These are phyloP conservation scores for Sporobolomyces phaffii DNA, from an alignment of 768 basidiomycete species.

Conservation along the genomic window DNA sequence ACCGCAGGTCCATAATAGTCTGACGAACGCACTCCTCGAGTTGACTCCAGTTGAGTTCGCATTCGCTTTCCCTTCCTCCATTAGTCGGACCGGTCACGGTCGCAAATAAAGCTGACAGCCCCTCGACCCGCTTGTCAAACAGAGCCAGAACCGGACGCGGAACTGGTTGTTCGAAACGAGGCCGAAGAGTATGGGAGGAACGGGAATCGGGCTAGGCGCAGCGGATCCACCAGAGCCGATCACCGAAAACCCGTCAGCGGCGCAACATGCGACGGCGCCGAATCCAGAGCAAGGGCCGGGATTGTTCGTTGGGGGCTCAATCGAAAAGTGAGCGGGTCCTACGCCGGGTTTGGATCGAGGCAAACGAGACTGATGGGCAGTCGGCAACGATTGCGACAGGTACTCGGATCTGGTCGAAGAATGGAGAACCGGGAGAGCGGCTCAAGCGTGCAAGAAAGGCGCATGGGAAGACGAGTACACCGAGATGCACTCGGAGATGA, in stretches of 20 bases:
- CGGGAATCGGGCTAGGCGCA: slow-evolving; percentile 24
- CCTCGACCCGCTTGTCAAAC: background rate
- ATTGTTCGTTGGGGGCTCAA: background rate
- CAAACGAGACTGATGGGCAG: background rate
- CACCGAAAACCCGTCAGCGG: background rate
- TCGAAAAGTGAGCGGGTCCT: slow-evolving; percentile 7
- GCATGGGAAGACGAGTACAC: slow-evolving; percentile 29
- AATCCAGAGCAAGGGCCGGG: slow-evolving; percentile 7
- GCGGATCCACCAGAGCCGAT: slow-evolving; percentile 9
- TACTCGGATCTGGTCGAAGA: slow-evolving; percentile 27
- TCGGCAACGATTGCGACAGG: background rate
- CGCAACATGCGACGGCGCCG: background rate
- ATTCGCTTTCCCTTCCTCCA: background rate
- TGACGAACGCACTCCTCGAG: background rate
- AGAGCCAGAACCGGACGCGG: slow-evolving; percentile 10
- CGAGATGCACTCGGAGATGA: slow-evolving; percentile 15
- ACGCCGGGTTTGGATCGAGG: too few relatives aligned
- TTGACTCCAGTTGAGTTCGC: slow-evolving; percentile 3
- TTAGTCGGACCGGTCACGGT: too few relatives aligned
- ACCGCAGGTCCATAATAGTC: slow-evolving; percentile 9
- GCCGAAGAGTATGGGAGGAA: background rate
- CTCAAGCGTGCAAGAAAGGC: slow-evolving; percentile 22
- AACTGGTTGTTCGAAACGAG: slow-evolving; percentile 13
- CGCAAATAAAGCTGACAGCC: background rate
- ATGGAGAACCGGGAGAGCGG: slow-evolving; percentile 21